Evolutionary conservation across 2,329 filamentous ascomycete genomes (phyloP), one percentile per base, ranked within the genome.

Genomic region (Phaeosphaeriaceae sp.): DNA sequence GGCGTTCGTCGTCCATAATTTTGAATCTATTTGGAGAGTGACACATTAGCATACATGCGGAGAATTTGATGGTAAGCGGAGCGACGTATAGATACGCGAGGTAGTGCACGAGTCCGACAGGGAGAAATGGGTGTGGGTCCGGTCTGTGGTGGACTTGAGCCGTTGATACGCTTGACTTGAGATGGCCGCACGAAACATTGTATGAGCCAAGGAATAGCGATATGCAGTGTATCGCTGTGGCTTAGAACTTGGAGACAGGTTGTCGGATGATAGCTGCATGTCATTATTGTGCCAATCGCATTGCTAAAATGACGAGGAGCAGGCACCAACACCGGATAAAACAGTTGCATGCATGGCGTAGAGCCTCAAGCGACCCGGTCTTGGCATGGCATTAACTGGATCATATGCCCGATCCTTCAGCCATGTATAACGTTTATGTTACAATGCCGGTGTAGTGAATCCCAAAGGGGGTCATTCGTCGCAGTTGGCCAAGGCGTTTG

Each of bases 1-100:
- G 86, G 58, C 92, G 83, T 72, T 93, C 88, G 60, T 96, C 88
- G 70, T 97, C 90, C 72, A 92, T 88, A 59, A 97, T 81, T 63
- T 95, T 91, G 78, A 97, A 90, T 60, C 84, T 87, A 47, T 32
- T 12, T 9, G 29, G 18, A 17, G 28, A 11, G 26, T 26, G 7
- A 3, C 7, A 26, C 11, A 11, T 26, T 11, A 17, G 17, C 11
- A 6, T 20, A 26, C 17, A 23, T 8, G 16, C 20, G 4, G 6
- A 39, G 34, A 38, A 16, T 35, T 23, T 36, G 12, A 3, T 15
- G 12, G 38, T 30, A 35, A 32, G 7, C 6, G 5, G 4, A 12
- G 34, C 9, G 34, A 43, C 11, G 23, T 26, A 8, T 26, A 26
- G 23, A 26, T 26, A 26, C 23, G 23, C 23, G 23, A 26, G 23